Conservation (phyloP, 1,284 basidiomycete genomes). For the Agaricales sp. region DNA sequence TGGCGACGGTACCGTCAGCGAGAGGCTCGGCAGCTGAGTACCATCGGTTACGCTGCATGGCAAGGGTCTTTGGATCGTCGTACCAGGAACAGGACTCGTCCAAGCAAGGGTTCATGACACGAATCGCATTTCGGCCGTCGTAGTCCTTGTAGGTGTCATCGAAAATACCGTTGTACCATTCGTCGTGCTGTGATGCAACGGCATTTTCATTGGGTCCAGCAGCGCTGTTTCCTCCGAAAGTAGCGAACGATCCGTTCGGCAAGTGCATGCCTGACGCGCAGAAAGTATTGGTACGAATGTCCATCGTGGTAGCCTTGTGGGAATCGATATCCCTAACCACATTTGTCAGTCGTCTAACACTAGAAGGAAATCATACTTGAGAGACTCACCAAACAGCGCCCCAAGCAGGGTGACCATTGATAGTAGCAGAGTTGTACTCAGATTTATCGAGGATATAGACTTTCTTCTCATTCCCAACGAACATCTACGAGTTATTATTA, state of each 20-base stretch:
- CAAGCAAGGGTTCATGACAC: slow-evolving; percentile 71
- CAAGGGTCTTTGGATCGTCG: slow-evolving; percentile 55
- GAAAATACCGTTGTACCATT: slow-evolving; percentile 35
- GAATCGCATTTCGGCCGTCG: slow-evolving; percentile 57
- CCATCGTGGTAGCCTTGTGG: slow-evolving; percentile 48
- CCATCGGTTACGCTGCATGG: slow-evolving; percentile 78
- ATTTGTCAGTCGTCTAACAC: background rate
- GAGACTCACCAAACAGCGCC: slow-evolving; percentile 38
- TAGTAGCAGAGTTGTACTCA: slow-evolving; percentile 46
- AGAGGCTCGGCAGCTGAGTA: slow-evolving; percentile 80
- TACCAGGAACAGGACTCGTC: slow-evolving; percentile 63
- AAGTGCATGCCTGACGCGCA: slow-evolving; percentile 70
- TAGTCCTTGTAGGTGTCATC: slow-evolving; percentile 56
- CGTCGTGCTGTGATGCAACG: slow-evolving; percentile 36
- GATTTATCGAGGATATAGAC: slow-evolving; percentile 52
- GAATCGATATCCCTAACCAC: slow-evolving; percentile 37
- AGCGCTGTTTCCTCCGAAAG: slow-evolving; percentile 71
- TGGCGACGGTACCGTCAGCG: slow-evolving; percentile 54
- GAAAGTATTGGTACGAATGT: slow-evolving; percentile 74
- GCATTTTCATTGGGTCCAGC: slow-evolving; percentile 63
- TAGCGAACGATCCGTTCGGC: slow-evolving; percentile 52
- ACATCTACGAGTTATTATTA: slow-evolving; percentile 33
- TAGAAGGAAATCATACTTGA: slow-evolving; percentile 11
- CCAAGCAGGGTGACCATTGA: slow-evolving; percentile 47
- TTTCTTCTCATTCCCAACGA: slow-evolving; percentile 42